Percentiles rank a stretch among this genome's conserved stretches.
phyloP scores from a whole-genome alignment of 495 filamentous ascomycete species.

The Aspergillus bertholletiae region DNA sequence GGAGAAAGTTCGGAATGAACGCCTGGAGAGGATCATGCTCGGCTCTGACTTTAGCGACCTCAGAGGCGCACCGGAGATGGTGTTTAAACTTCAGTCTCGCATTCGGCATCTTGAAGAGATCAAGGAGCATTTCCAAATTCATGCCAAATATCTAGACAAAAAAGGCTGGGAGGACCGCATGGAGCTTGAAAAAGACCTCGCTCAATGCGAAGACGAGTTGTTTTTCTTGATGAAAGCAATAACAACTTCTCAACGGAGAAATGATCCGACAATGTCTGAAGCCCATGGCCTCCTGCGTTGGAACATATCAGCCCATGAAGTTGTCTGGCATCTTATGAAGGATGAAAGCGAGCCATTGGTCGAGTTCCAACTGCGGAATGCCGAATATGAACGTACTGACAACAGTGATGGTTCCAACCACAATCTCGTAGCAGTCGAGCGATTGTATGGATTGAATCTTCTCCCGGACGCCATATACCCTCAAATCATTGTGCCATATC shows the following conservation, averaged over 20 bases:
- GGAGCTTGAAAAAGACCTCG: slow-evolving; percentile 79
- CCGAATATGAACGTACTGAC: slow-evolving; percentile 88
- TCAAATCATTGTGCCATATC: slow-evolving; percentile 87
- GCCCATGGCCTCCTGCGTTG: slow-evolving; percentile 78
- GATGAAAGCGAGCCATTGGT: slow-evolving; percentile 84
- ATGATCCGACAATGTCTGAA: slow-evolving; percentile 59
- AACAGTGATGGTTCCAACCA: slow-evolving; percentile 95
- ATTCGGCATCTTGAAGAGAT: slow-evolving; percentile 95
- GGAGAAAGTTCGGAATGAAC: slow-evolving; percentile 91
- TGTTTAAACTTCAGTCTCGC: slow-evolving; percentile 81
- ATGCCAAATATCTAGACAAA: slow-evolving; percentile 81
- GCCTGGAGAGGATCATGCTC: slow-evolving; percentile 96
- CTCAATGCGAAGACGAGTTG: slow-evolving; percentile 89
- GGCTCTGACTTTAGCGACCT: slow-evolving; percentile 99
- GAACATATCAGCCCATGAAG: slow-evolving; percentile 86
- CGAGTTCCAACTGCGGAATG: slow-evolving; percentile 86
- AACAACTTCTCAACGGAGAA: slow-evolving; percentile 87
- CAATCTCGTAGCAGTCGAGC: slow-evolving; percentile 82
- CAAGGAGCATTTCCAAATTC: slow-evolving; percentile 91
- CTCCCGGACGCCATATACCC: slow-evolving; percentile 90
- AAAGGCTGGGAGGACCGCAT: slow-evolving; percentile 89
- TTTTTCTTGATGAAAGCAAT: slow-evolving; percentile 99
- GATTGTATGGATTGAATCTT: slow-evolving; percentile 80
- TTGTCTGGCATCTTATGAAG: slow-evolving; percentile 93
- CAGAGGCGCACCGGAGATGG: slow-evolving; percentile 89